phyloP scores from a whole-genome alignment of 75 land plant genomes.

The Selaginella moellendorffii region DNA sequence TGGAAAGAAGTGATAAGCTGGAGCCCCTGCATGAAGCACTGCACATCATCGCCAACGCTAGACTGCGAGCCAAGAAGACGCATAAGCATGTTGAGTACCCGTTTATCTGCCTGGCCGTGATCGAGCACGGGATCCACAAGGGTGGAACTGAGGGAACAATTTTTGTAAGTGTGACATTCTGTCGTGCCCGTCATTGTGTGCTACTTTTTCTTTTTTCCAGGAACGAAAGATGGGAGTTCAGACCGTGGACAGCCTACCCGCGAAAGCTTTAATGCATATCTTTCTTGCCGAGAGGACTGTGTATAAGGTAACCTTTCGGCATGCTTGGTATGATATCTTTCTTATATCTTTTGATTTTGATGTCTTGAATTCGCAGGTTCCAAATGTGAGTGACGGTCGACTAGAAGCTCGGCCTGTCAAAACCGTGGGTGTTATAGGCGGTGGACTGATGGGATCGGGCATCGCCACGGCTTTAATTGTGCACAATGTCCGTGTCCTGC shows the following conservation, averaged over 20 bases:
- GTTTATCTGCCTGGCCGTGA: background rate
- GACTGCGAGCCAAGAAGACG: background rate
- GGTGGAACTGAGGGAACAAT: conserved; percentile 1
- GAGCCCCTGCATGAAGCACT: background rate
- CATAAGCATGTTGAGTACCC: background rate
- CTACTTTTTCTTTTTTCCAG: background rate
- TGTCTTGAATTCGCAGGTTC: background rate
- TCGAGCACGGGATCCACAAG: background rate
- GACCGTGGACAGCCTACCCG: background rate
- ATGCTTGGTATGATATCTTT: too few relatives aligned
- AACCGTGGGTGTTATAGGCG: conserved; percentile 3
- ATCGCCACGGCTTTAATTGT: background rate
- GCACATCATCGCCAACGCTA: background rate
- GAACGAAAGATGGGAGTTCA: background rate
- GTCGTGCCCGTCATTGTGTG: background rate
- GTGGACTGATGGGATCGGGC: conserved; percentile 3
- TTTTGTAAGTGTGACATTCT: conserved; percentile 6
- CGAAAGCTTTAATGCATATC: background rate
- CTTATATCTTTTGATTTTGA: too few relatives aligned
- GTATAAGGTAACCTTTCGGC: background rate
- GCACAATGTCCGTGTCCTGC: background rate
- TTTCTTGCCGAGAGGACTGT: background rate
- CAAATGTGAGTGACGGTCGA: background rate
- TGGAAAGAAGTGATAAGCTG: background rate
- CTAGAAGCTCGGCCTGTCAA: conserved; percentile 1